phyloP scores from a whole-genome alignment of 768 basidiomycete genomes.

The Tylopilus sp. region DNA sequence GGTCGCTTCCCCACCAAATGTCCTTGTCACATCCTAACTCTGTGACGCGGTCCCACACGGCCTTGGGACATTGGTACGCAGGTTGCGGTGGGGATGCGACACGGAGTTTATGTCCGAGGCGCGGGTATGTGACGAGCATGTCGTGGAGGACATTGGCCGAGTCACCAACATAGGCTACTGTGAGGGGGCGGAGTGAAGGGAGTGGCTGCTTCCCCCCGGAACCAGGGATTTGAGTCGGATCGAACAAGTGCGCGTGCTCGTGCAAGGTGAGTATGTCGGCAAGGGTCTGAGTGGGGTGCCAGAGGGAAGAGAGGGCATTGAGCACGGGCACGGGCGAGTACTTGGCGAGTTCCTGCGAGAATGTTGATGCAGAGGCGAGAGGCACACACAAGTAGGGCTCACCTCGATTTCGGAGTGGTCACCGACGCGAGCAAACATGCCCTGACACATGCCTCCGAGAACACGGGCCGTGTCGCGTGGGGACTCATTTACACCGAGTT shows the following conservation, averaged over 20 bases:
- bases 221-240: constrained; percentile 18
- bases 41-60: constrained; percentile 80
- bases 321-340: constrained; percentile 92
- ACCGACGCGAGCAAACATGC: constrained; percentile 95
- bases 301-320: constrained; percentile 92
- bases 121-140: constrained; percentile 93
- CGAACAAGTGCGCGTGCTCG: constrained; percentile 64
- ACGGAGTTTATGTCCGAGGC: constrained; percentile 82
- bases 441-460: constrained; percentile 92
- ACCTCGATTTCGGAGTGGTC: constrained; percentile 93
- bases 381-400: constrained; percentile 18
- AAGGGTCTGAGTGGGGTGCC: constrained; percentile 95
- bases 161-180: constrained; percentile 92
- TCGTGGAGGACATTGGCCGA: constrained; percentile 94
- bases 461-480: constrained; percentile 82
- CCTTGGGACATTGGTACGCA: constrained; percentile 60
- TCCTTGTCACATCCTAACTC: constrained; percentile 68
- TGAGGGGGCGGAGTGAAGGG: constrained; percentile 68
- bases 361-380: background rate
- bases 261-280: constrained; percentile 91
- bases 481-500: constrained; percentile 93
- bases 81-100: constrained; percentile 72
- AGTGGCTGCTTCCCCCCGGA: constrained; percentile 32
- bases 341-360: constrained; percentile 77
- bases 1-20: constrained; percentile 75